Evolutionary conservation across 345 rosid genomes (phyloP), one percentile per base, ranked within the genome.

Genomic region (Excoecaria agallocha): DNA sequence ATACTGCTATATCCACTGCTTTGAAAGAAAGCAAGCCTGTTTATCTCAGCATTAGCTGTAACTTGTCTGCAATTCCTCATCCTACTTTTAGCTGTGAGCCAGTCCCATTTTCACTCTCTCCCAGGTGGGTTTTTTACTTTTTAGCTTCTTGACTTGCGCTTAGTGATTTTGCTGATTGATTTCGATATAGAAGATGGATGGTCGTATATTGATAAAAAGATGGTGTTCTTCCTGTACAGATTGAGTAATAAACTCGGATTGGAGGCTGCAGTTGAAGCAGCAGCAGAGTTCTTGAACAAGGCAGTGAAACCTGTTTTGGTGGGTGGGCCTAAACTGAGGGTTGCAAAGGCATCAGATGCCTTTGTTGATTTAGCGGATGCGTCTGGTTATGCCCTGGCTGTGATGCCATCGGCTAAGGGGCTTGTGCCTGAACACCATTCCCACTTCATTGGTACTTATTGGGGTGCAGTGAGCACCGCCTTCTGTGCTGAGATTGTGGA

Each of bases 21-120:
- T 80, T 91, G 83, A 89, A 87, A 83, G 94, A 88, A 80, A 88
- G 93, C 91, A 91, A 91, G 79, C 97, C 94, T 24, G 94, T 91
- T 72, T 91, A 91, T 77, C 87, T 91, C 71, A 91, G 92, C 71
- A 43, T 91, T 24, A 66, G 92, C 86, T 91, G 97, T 64, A 88
- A 91, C 78, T 82, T 91, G 81, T 71, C 91, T 15, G 90, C 83
- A 6, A 83, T 88, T 62, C 89, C 92, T 79, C 97, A 89, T 77
- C 90, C 91, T 9, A 85, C 89, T 57, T 91, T 91, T 61, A 88
- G 88, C 79, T 85, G 82, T 0, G 91, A 89, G 9, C 94, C 94
- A 0, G 89, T 89, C 69, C 94, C 93, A 15, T 89, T 91, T 74
- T 77, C 82, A 7, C 84, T 89, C 52, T 54, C 89, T 69, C 93